phyloP scores from a whole-genome alignment of 2,329 filamentous ascomycete species.

The Fusarium tricinctum region DNA sequence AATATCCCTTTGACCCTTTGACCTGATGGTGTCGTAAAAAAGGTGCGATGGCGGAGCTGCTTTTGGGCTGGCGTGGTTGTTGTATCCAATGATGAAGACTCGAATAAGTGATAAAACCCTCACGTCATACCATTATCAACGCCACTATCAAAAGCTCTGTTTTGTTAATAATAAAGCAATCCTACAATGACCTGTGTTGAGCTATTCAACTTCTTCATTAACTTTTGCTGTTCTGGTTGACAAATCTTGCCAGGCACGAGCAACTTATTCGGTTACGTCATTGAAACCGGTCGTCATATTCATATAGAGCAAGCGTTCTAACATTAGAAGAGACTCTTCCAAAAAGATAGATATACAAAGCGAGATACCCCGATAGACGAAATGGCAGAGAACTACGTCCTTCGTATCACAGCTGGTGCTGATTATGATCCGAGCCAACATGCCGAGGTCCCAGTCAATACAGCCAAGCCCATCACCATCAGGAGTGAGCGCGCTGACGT shows the following conservation, averaged over 20 bases:
- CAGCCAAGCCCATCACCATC: conserved; percentile 71
- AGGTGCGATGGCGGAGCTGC: conserved; percentile 7
- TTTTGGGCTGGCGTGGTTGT: conserved; percentile 22
- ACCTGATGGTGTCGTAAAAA: neutral
- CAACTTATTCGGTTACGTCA: conserved; percentile 30
- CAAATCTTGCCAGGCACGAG: neutral
- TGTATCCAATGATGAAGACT: conserved; percentile 29
- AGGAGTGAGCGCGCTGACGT: conserved; percentile 74
- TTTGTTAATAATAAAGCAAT: no score
- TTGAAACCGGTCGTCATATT: conserved; percentile 2
- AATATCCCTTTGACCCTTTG: neutral
- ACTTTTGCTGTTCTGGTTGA: neutral
- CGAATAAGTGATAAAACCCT: conserved; percentile 27
- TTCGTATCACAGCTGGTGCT: conserved; percentile 85
- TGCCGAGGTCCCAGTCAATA: conserved; percentile 81
- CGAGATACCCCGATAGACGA: neutral
- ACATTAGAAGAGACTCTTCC: neutral
- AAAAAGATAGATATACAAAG: neutral
- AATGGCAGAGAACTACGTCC: conserved; percentile 80
- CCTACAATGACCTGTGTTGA: no score
- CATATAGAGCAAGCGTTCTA: conserved; percentile 11
- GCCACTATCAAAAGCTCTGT: conserved; percentile 7
- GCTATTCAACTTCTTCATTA: neutral
- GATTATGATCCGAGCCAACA: conserved; percentile 82
- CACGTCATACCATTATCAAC: conserved; percentile 45